A percentile compares a stretch with the other conserved stretches of the same genome.
phyloP scores from a whole-genome alignment of 116 monocot species.

The Thalassia testudinum region DNA sequence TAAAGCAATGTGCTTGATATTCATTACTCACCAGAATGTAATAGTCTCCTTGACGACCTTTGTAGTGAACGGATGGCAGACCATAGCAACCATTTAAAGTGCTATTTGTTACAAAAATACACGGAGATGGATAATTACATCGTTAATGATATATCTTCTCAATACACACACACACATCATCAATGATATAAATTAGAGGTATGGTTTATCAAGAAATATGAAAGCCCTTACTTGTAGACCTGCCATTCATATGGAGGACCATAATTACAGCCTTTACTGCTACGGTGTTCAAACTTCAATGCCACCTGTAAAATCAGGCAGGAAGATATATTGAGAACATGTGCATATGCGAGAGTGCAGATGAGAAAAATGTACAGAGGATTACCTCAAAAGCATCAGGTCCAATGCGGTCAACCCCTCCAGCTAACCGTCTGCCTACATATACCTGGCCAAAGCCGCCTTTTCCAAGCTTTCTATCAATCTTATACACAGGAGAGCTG shows the following conservation, averaged over 20 bases:
- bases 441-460: constrained; percentile 99
- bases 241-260: constrained; percentile 98
- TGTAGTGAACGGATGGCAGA: constrained; percentile 85
- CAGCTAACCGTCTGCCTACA: constrained; percentile 79
- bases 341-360: background rate
- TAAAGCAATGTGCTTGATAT: background rate
- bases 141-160: too few species aligned
- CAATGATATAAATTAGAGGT: background rate
- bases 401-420: constrained; percentile 73
- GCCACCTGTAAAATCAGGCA: constrained; percentile 41
- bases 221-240: constrained; percentile 74
- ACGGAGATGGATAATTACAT: too few species aligned
- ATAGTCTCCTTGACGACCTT: constrained; percentile 93
- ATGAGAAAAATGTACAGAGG: background rate
- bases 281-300: constrained; percentile 88
- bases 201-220: background rate
- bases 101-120: constrained; percentile 20
- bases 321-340: background rate
- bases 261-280: constrained; percentile 93
- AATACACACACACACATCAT: background rate
- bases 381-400: constrained; percentile 91
- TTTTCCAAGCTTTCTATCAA: constrained; percentile 94
- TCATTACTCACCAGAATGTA: constrained; percentile 63
- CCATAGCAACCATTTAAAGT: constrained; percentile 94
- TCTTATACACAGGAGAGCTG: constrained; percentile 82